A percentile compares a stretch with the other conserved stretches of the same genome.
phyloP scores from a whole-genome alignment of 805 yeast genomes.

The Debaryomyces castellii region DNA sequence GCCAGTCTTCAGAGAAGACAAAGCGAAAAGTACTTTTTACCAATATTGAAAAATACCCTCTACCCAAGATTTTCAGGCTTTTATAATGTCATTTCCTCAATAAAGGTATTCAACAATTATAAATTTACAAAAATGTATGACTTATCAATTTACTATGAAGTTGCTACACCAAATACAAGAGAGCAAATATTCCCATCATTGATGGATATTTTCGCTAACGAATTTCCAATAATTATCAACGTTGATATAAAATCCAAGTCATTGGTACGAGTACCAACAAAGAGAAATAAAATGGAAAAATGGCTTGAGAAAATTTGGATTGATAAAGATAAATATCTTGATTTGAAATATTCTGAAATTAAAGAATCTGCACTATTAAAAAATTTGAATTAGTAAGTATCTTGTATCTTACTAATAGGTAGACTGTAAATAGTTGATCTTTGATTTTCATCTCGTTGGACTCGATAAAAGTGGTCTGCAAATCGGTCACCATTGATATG shows the following conservation, averaged over 20 bases:
- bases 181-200: conserved; percentile 22
- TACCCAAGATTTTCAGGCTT: conserved; percentile 77
- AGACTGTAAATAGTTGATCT: conserved; percentile 66
- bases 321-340: conserved; percentile 53
- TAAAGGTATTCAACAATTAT: conserved; percentile 29
- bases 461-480: conserved; percentile 83
- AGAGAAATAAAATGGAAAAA: conserved; percentile 57
- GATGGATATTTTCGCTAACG: conserved; percentile 27
- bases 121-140: conserved; percentile 53
- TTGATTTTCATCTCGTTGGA: conserved; percentile 78
- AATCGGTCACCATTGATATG: conserved; percentile 83
- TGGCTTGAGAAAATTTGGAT: conserved; percentile 79
- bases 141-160: conserved; percentile 48
- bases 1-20: conserved; percentile 51
- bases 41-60: conserved; percentile 56
- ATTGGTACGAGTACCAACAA: conserved; percentile 49
- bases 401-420: conserved; percentile 41
- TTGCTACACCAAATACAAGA: conserved; percentile 6
- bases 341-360: conserved; percentile 18
- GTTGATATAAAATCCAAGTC: conserved; percentile 50
- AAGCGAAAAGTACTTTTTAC: conserved; percentile 58
- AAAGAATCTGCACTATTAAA: too few species aligned
- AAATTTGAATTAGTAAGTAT: conserved; percentile 13
- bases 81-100: conserved; percentile 45
- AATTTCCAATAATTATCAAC: conserved; percentile 34